Evolutionary conservation across 371 early-diverging fungal genomes (phyloP).

Genomic region (Chytridiales sp.): DNA sequence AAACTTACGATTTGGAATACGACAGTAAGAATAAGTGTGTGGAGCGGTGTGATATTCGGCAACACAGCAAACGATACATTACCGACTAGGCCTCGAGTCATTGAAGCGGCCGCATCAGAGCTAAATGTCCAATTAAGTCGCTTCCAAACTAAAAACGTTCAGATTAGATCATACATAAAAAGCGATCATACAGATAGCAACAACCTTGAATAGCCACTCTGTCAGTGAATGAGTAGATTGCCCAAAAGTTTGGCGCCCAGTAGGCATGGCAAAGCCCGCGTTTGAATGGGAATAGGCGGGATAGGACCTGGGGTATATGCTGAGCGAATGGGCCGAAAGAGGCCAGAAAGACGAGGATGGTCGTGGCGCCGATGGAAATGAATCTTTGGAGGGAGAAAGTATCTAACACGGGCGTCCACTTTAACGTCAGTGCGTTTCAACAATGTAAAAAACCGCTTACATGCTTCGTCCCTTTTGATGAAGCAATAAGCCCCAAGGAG

Average conservation of each 20-base stretch:
- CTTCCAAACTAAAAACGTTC: conserved; percentile 2
- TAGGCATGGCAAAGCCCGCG: conserved; percentile 94
- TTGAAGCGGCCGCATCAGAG: conserved; percentile 49
- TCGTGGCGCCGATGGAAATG: conserved; percentile 62
- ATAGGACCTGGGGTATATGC: conserved; percentile 65
- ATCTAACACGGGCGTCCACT: not conserved
- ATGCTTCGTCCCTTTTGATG: conserved; percentile 4
- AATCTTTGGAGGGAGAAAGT: conserved; percentile 44
- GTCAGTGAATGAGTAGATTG: conserved; percentile 84
- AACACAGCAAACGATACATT: conserved; percentile 82
- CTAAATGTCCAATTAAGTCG: conserved; percentile 39
- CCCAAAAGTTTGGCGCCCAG: conserved; percentile 98
- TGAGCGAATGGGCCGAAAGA: conserved; percentile 83
- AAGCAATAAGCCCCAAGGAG: conserved; percentile 83
- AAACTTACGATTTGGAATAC: conserved; percentile 63
- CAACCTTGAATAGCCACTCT: conserved; percentile 59
- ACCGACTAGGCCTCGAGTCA: conserved; percentile 92
- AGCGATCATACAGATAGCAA: conserved; percentile 5
- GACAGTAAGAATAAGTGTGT: conserved; percentile 72
- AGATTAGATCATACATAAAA: not conserved
- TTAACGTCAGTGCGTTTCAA: not conserved
- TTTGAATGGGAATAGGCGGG: conserved; percentile 94
- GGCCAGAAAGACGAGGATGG: conserved; percentile 65
- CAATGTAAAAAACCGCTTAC: not conserved
- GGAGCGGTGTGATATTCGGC: conserved; percentile 68